phyloP scores from a whole-genome alignment of 345 rosid genomes.

The Brassica cretica region DNA sequence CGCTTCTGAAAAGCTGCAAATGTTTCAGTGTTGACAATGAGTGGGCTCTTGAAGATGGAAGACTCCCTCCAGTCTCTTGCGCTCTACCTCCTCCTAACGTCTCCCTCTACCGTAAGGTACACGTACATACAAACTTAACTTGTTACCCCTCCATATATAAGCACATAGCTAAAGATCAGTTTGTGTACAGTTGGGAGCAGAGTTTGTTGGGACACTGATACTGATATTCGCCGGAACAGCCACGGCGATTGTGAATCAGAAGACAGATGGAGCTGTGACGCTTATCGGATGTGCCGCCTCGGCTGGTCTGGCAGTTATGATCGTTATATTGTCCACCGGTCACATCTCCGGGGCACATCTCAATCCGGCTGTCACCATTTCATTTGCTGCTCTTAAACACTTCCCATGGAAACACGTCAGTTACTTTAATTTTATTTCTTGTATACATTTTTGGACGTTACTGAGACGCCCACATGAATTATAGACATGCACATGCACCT shows the following conservation, averaged over 20 bases:
- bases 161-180: background rate
- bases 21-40: slow-evolving; percentile 66
- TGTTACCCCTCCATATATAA: background rate
- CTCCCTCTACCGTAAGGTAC: slow-evolving; percentile 76
- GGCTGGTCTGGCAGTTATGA: slow-evolving; percentile 72
- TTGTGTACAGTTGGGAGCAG: slow-evolving; percentile 71
- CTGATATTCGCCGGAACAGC: slow-evolving; percentile 81
- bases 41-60: slow-evolving; percentile 76
- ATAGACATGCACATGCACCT: background rate
- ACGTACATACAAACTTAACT: background rate
- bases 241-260: slow-evolving; percentile 78
- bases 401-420: slow-evolving; percentile 71
- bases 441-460: slow-evolving; percentile 1
- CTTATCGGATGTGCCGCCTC: slow-evolving; percentile 74
- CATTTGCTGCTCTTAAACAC: slow-evolving; percentile 74
- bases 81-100: slow-evolving; percentile 62
- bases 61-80: slow-evolving; percentile 65
- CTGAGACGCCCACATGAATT: background rate
- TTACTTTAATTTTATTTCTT: background rate
- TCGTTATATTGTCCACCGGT: slow-evolving; percentile 72
- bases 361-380: slow-evolving; percentile 76
- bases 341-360: slow-evolving; percentile 96
- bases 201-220: slow-evolving; percentile 77
- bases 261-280: slow-evolving; percentile 68
- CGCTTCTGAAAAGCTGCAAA: slow-evolving; percentile 59